Percentiles rank a stretch among this genome's conserved stretches.
phyloP scores from a whole-genome alignment of 345 rosid species.

The Erodium maritimum region DNA sequence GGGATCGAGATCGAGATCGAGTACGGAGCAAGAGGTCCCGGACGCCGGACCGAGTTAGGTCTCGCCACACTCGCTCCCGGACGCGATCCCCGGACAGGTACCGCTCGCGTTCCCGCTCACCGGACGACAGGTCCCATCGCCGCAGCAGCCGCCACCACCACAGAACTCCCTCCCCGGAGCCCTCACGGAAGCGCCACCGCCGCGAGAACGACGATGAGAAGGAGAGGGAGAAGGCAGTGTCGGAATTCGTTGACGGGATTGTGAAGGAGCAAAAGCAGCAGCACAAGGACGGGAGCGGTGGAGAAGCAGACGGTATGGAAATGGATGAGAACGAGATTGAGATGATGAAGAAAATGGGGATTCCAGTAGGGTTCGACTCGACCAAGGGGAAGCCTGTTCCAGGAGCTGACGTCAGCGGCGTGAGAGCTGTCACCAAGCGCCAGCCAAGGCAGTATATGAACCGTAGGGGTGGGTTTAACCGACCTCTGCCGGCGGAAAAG shows the following conservation, averaged over 20 bases:
- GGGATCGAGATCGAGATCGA: constrained; percentile 45
- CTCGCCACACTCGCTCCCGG: constrained; percentile 41
- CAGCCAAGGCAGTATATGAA: constrained; percentile 96
- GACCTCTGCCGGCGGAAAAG: constrained; percentile 73
- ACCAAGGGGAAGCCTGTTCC: constrained; percentile 86
- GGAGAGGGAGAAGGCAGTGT: constrained; percentile 34
- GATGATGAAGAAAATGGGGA: constrained; percentile 91
- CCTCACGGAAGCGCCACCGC: constrained; percentile 42
- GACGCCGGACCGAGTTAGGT: constrained; percentile 41
- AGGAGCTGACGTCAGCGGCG: constrained; percentile 77
- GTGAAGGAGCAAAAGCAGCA: constrained; percentile 28
- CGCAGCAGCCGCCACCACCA: constrained; percentile 38
- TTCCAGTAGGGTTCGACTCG: constrained; percentile 82
- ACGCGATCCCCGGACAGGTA: constrained; percentile 43
- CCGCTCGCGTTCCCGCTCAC: constrained; percentile 40
- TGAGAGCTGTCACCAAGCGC: constrained; percentile 64
- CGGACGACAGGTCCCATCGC: constrained; percentile 44
- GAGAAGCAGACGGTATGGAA: constrained; percentile 11
- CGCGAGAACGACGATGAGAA: constrained; percentile 37
- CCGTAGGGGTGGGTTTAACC: constrained; percentile 84
- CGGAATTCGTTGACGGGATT: constrained; percentile 53
- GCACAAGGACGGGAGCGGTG: constrained; percentile 11
- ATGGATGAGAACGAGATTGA: constrained; percentile 53
- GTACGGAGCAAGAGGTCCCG: constrained; percentile 55
- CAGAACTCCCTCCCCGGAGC: constrained; percentile 50